These are phyloP conservation scores for Gracilariopsis chorda DNA, from an alignment of 23 red algal species.

Conservation along the genomic window DNA sequence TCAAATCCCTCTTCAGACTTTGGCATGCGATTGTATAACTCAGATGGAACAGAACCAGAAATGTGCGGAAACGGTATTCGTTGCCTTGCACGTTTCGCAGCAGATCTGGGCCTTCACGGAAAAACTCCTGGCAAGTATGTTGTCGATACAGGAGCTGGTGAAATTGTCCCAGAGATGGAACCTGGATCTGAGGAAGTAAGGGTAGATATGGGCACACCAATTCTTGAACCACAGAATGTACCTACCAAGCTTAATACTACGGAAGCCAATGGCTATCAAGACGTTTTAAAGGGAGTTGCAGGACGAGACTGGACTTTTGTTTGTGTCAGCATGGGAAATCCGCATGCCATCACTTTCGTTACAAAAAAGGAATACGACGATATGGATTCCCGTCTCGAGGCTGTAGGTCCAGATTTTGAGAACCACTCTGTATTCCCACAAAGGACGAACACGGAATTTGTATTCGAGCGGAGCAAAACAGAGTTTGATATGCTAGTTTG, in stretches of 20 bases:
- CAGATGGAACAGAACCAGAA: constrained; percentile 98
- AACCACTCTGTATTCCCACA: constrained; percentile 73
- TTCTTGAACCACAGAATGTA: constrained; percentile 57
- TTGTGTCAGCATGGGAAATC: constrained; percentile 94
- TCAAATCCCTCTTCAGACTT: constrained; percentile 57
- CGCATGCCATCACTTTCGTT: constrained; percentile 93
- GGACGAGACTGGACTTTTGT: constrained; percentile 58
- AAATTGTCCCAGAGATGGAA: constrained; percentile 76
- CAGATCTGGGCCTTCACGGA: constrained; percentile 48
- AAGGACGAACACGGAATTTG: constrained; percentile 91
- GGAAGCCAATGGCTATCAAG: background rate
- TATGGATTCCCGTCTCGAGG: constrained; percentile 72
- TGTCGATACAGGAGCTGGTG: constrained; percentile 83
- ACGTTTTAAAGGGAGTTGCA: constrained; percentile 36
- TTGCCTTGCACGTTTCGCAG: constrained; percentile 88
- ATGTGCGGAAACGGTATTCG: constrained; percentile 99
- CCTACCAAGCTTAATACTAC: constrained; percentile 55
- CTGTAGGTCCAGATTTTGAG: constrained; percentile 84
- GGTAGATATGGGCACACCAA: constrained; percentile 93
- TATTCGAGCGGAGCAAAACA: constrained; percentile 19
- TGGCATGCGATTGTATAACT: constrained; percentile 88
- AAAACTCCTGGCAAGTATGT: background rate
- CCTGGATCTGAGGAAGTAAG: constrained; percentile 19
- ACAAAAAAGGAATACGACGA: constrained; percentile 45
- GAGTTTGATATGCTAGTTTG: constrained; percentile 92